Conservation (phyloP, 805 yeast species). For the Wickerhamiella azymoides region DNA sequence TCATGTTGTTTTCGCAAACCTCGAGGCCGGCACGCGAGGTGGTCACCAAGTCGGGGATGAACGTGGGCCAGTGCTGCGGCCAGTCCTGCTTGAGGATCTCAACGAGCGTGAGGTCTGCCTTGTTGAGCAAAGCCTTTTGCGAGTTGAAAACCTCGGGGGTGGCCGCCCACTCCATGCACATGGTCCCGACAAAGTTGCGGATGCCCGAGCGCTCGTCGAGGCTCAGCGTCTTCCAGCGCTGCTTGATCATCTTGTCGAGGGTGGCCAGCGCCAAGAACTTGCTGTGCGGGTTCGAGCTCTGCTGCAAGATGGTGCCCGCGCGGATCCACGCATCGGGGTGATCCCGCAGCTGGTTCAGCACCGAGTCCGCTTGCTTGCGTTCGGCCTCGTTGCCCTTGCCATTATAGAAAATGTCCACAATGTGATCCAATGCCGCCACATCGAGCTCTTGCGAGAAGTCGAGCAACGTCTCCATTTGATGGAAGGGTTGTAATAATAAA, state of each 20-base stretch:
- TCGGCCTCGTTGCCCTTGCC: conserved; percentile 55
- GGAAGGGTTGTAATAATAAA: not conserved
- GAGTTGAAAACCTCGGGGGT: conserved; percentile 56
- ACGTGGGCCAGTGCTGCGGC: conserved; percentile 98
- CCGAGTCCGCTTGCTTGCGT: conserved; percentile 28
- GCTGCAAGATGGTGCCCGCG: conserved; percentile 77
- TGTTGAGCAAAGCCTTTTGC: conserved; percentile 75
- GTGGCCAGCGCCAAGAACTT: conserved; percentile 87
- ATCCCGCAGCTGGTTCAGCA: conserved; percentile 54
- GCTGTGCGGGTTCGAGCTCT: conserved; percentile 66
- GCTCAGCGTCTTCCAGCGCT: conserved; percentile 89
- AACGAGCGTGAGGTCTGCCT: conserved; percentile 86
- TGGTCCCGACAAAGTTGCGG: conserved; percentile 81
- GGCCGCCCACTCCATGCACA: conserved; percentile 85
- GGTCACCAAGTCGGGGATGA: conserved; percentile 81
- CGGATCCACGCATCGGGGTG: conserved; percentile 93
- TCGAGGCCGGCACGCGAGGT: conserved; percentile 75
- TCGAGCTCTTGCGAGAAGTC: conserved; percentile 80
- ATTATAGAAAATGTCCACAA: conserved; percentile 71
- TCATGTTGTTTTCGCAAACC: conserved; percentile 97
- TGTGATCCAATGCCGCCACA: conserved; percentile 61
- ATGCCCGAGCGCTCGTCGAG: conserved; percentile 82
- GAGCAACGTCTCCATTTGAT: conserved; percentile 66
- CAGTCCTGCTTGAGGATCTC: conserved; percentile 94
- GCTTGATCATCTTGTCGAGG: conserved; percentile 75